These are phyloP conservation scores for Pyrenopolyporus hunteri DNA, from an alignment of 495 filamentous ascomycete species.

Conservation along the genomic window DNA sequence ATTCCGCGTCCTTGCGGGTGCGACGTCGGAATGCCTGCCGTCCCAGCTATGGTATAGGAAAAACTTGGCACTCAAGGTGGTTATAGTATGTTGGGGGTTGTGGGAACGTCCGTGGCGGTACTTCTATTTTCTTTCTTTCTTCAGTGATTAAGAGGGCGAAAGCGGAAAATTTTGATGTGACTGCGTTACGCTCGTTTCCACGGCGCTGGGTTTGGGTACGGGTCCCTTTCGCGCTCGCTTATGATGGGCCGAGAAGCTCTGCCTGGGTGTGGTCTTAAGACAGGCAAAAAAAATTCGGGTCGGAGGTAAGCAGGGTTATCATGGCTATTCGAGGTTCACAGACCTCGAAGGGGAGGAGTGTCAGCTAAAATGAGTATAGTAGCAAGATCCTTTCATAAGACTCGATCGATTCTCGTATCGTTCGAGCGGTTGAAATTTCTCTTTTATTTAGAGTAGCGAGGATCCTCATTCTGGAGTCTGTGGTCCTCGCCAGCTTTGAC, in stretches of 20 bases:
- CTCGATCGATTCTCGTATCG: not conserved
- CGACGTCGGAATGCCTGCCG: constrained; percentile 1
- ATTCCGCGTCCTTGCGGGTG: not conserved
- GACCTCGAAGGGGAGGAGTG: not conserved
- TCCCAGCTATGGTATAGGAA: no score
- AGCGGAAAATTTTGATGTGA: not conserved
- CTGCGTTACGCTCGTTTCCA: not conserved
- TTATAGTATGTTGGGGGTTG: no score
- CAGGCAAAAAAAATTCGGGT: not conserved
- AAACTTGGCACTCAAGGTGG: no score
- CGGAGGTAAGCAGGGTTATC: constrained; percentile 3
- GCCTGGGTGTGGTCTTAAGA: not conserved
- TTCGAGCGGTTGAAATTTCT: not conserved
- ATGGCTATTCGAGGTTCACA: not conserved
- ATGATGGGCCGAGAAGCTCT: not conserved
- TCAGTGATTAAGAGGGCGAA: not conserved
- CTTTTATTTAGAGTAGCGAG: constrained; percentile 6
- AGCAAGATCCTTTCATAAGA: not conserved
- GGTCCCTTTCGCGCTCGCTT: constrained; percentile 1
- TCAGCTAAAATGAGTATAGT: not conserved
- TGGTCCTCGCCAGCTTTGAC: not conserved
- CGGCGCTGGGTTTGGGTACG: not conserved
- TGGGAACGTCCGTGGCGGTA: no score
- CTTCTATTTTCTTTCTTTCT: not conserved
- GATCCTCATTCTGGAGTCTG: not conserved